phyloP scores from a whole-genome alignment of 176 grass and related monocot genomes.

The Cenchrus americanus region DNA sequence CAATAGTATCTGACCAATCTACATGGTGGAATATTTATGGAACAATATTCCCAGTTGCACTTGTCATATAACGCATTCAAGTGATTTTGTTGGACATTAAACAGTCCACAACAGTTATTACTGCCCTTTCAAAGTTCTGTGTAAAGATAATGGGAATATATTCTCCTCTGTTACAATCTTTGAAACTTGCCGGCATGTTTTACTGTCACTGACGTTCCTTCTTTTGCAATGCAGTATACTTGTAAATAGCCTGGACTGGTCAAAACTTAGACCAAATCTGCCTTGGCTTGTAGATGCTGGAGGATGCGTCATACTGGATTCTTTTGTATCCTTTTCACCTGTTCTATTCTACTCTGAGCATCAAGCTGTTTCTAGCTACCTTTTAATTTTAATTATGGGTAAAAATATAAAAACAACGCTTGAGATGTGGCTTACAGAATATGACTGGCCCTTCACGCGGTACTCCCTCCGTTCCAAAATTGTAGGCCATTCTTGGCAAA shows the following conservation, averaged over 20 bases:
- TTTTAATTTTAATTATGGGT: slow-evolving; percentile 12
- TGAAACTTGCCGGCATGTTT: background rate
- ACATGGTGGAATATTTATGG: too few species aligned
- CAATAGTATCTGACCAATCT: background rate
- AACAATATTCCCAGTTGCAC: too few species aligned
- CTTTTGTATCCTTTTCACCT: slow-evolving; percentile 83
- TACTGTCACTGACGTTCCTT: slow-evolving; percentile 1
- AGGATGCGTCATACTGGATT: slow-evolving; percentile 89
- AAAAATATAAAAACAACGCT: background rate
- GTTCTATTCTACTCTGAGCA: slow-evolving; percentile 42
- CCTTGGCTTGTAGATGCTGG: slow-evolving; percentile 94
- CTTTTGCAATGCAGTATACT: slow-evolving; percentile 76
- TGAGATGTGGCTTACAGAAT: slow-evolving; percentile 5
- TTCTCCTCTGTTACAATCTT: slow-evolving; percentile 5
- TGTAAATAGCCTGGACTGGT: slow-evolving; percentile 91
- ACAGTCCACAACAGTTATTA: too few species aligned
- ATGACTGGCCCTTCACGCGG: background rate
- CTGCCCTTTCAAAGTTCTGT: too few species aligned
- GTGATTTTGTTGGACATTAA: too few species aligned
- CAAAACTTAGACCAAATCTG: slow-evolving; percentile 78
- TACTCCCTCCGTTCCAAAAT: background rate
- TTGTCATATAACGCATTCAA: too few species aligned
- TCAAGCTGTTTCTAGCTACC: slow-evolving; percentile 7
- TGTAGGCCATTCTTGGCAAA: too few species aligned
- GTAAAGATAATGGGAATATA: background rate